phyloP scores from a whole-genome alignment of 495 filamentous ascomycete species.

The Penicillium egyptiacum region DNA sequence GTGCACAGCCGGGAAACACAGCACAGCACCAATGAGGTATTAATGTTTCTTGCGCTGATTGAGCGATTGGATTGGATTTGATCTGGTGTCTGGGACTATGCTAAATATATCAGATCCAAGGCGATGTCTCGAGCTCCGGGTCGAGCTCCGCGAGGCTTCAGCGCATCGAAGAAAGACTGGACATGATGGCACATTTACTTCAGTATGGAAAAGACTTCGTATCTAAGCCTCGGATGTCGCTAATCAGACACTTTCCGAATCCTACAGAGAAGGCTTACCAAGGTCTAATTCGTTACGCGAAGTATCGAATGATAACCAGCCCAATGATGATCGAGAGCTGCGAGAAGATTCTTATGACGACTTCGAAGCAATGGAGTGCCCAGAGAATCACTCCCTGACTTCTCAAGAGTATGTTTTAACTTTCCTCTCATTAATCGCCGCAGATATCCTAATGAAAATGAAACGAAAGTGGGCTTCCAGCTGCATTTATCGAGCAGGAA shows the following conservation, averaged over 20 bases:
- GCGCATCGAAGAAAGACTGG: conserved; percentile 28
- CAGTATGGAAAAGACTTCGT: conserved; percentile 12
- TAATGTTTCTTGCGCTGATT: not conserved
- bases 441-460: not conserved
- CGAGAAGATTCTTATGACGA: not conserved
- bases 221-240: not conserved
- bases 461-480: conserved; percentile 7
- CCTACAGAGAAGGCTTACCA: conserved; percentile 12
- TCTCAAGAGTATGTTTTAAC: conserved; percentile 2
- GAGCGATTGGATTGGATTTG: not conserved
- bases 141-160: conserved; percentile 16
- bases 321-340: not conserved
- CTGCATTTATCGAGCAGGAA: conserved; percentile 21
- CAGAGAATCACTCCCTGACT: not conserved
- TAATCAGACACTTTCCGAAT: not conserved
- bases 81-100: not conserved
- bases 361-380: not conserved
- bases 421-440: not conserved
- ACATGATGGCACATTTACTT: conserved; percentile 25
- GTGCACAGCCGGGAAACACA: not conserved
- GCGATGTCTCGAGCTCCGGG: not conserved
- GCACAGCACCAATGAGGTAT: not conserved
- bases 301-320: not conserved
- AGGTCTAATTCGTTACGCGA: not conserved
- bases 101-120: conserved; percentile 1